Evolutionary conservation across 306 rosid species (phyloP), one percentile per base, ranked within the genome.

Genomic region (Canavalia ensiformis): DNA sequence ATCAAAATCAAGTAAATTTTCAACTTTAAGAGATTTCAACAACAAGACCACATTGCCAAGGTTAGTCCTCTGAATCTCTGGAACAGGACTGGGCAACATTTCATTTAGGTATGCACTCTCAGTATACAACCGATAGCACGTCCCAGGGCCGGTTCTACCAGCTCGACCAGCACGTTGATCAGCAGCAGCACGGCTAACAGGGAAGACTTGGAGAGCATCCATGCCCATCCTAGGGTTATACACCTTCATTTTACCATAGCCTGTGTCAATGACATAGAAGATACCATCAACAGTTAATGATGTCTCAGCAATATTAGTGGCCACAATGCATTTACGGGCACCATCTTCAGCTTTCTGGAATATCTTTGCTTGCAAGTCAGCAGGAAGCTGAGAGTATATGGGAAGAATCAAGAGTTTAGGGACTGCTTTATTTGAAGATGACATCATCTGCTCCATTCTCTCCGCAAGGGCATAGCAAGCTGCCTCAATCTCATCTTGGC

Each of bases 401-500:
- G 99, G 99, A 73, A 95, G 96, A 76, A 95, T 93, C 92, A 91
- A 68, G 78, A 95, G 98, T 84, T 95, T 90, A 7, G 97, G 95
- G 63, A 95, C 98, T 3, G 65, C 93, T 79, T 92, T 95, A 12
- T 90, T 85, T 8, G 99, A 74, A 65, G 93, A 80, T 45, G 97
- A 86, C 45, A 87, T 55, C 81, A 95, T 93, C 82, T 95, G 98
- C 81, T 95, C 98, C 86, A 95, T 82, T 44, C 99, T 90, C 81
- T 95, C 99, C 8, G 97, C 98, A 76, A 95, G 93, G 73, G 99
- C 79, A 81, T 88, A 93, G 85, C 99, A 95, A 49, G 98, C 99
- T 34, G 99, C 99, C 89, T 95, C 99, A 52, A 95, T 95, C 94
- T 95, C 99, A 74, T 95, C 99, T 88, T 93, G 99, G 75, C 99